Base-by-base conservation (phyloP, 345 rosid genomes). In the Syzygium aqueum region DNA sequence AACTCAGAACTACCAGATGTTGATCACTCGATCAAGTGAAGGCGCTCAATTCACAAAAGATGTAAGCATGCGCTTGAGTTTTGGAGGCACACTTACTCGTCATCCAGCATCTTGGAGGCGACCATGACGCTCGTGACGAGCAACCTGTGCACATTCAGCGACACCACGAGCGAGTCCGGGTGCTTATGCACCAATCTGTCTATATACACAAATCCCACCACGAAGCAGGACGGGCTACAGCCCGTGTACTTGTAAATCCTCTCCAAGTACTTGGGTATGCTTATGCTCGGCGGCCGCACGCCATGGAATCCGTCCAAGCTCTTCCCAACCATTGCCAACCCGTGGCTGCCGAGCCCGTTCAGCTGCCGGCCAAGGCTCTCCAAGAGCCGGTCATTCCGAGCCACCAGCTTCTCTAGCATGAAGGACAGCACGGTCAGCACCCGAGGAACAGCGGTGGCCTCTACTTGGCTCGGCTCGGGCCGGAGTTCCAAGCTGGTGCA, bases 71-170 rank as follows among this genome's bases (percentile, higher is more conserved):
- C 80, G 21, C 23, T 10, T 21, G 49, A 37, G 11, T 73, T 73
- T 73, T 21, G 82, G 49, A 37, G 82, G 82, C 49, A 3, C 27
- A 90, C 97, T 94, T 90, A 97, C 99, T 84, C 95, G 89, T 97
- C 98, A 88, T 97, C 99, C 40, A 96, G 93, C 89, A 94, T 91
- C 94, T 97, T 97, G 49, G 99, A 92, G 89, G 98, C 99, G 87
- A 97, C 93, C 98, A 97, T 90, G 94, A 97, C 94, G 85, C 95
- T 90, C 16, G 98, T 95, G 33, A 97, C 93, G 80, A 97, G 95
- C 90, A 97, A 88, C 85, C 97, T 91, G 91, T 97, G 98, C 78
- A 95, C 97, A 86, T 95, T 95, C 87, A 95, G 77, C 40, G 98
- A 95, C 23, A 93, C 84, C 53, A 95, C 91, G 52, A 95, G 96